Base-by-base conservation (phyloP, 2,329 filamentous ascomycete genomes). In the Fusarium stilboides region DNA sequence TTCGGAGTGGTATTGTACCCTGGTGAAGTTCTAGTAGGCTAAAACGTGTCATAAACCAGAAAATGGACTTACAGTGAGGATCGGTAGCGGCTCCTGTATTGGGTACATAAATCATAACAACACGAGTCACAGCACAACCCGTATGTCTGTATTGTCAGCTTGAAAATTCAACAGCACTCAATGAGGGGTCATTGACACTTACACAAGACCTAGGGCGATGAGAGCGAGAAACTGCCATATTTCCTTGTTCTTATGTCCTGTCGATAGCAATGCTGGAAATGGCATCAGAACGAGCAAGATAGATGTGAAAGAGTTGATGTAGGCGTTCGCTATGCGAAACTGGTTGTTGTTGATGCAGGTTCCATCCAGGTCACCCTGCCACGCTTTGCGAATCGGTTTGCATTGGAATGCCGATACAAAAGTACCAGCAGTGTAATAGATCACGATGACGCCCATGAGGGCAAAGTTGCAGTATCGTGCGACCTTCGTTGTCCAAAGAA, bases 211-310 rank as follows among this genome's bases (percentile, higher is more conserved):
- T 17, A 59, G 1, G 4, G 56, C 40, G 2, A 59, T 34, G 0
- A 59, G n/a, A 22, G 34, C n/a, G 10, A 59, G 51, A 1, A 59
- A 59, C 9, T 46, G 51, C 57, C 51, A 57, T 20, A 36, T 57
- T 8, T 59, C 57, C 5, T 59, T 59, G 2, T 3, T 42, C 1
- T 33, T 24, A 19, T 20, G 34, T 5, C 20, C 39, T 0, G 51
- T 34, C 4, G 26, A 14, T 2, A 59, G 3, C 10, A 59, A 39
- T 12, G n/a, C 57, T 7, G 51, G 57, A 40, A 26, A 59, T 1
- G 51, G 57, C 13, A 59, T 26, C 2, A 59, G 4, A 6, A 59
- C 57, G 0, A 59, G 51, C 14, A 59, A 14, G 3, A 57, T 9
- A 0, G 57, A 59, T 2, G 51, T 57, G 3, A 57, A 10, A 3